Conservation (phyloP, 306 rosid genomes). For the Trifolium dubium region DNA sequence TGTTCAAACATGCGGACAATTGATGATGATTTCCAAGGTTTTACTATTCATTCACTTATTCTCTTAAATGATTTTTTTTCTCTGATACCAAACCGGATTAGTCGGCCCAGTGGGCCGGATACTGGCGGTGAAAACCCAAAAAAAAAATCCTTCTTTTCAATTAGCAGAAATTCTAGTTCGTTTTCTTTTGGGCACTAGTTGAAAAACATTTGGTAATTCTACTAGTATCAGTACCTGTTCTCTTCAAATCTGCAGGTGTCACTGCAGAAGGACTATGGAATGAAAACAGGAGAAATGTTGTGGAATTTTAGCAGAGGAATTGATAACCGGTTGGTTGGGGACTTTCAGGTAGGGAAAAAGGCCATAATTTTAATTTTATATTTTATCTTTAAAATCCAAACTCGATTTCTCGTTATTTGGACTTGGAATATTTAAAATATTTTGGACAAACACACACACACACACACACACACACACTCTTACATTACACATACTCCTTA, state of each 20-base stretch:
- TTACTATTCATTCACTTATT: slow-evolving; percentile 29
- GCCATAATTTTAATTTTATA: slow-evolving; percentile 32
- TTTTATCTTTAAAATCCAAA: slow-evolving; percentile 36
- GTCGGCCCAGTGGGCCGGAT: too few relatives aligned
- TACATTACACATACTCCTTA: background rate
- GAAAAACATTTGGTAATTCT: slow-evolving; percentile 35
- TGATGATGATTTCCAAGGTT: slow-evolving; percentile 79
- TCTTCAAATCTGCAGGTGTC: slow-evolving; percentile 63
- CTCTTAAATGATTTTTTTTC: slow-evolving; percentile 29
- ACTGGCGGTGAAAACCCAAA: too few relatives aligned
- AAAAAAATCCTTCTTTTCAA: background rate
- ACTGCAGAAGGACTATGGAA: slow-evolving; percentile 84
- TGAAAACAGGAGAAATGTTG: slow-evolving; percentile 86
- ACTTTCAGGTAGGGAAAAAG: slow-evolving; percentile 68
- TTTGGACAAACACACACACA: background rate
- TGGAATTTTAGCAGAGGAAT: slow-evolving; percentile 91
- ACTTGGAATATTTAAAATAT: slow-evolving; percentile 13
- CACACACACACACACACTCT: too few relatives aligned
- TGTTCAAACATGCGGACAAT: slow-evolving; percentile 73
- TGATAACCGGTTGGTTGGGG: slow-evolving; percentile 83
- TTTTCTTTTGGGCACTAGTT: slow-evolving; percentile 29
- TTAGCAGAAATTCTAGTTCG: slow-evolving; percentile 31
- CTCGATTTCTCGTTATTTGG: slow-evolving; percentile 31
- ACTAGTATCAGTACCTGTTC: slow-evolving; percentile 1
- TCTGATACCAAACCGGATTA: background rate